Percentiles rank a stretch among this genome's conserved stretches.
Evolutionary conservation across 805 yeast species (phyloP).

Genomic region (Nakazawaea wickerhamii): DNA sequence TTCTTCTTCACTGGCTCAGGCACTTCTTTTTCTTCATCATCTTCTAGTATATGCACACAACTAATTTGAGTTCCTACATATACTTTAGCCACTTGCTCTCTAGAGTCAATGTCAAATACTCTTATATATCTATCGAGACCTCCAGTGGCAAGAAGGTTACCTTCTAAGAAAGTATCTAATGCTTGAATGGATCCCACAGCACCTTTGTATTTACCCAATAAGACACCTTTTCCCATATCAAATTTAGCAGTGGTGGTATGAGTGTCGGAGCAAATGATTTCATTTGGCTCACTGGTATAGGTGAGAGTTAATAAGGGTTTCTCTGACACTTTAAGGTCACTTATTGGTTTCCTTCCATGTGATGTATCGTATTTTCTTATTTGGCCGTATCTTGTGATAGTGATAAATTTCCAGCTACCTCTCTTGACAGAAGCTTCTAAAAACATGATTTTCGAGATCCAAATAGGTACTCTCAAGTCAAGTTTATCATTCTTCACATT

Average conservation of each 20-base stretch:
- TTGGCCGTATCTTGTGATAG: constrained; percentile 73
- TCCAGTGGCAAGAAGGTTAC: constrained; percentile 59
- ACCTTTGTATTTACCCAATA: constrained; percentile 71
- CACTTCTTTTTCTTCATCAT: constrained; percentile 30
- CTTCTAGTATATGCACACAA: constrained; percentile 45
- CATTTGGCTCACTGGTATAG: constrained; percentile 30
- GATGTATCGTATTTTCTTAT: constrained; percentile 67
- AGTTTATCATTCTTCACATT: constrained; percentile 78
- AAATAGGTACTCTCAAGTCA: constrained; percentile 77
- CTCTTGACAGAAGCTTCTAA: constrained; percentile 25
- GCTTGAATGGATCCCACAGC: constrained; percentile 67
- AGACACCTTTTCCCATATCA: constrained; percentile 42
- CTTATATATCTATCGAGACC: constrained; percentile 86
- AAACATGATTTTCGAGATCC: constrained; percentile 60
- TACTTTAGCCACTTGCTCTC: constrained; percentile 64
- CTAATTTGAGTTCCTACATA: constrained; percentile 70
- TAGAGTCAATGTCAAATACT: constrained; percentile 57
- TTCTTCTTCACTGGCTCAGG: constrained; percentile 27
- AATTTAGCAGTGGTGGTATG: constrained; percentile 59
- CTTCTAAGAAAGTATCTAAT: constrained; percentile 23
- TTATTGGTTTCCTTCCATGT: constrained; percentile 62
- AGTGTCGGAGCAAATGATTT: constrained; percentile 66
- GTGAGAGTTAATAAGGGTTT: constrained; percentile 45
- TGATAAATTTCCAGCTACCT: constrained; percentile 44
- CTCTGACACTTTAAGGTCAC: constrained; percentile 48